These are phyloP conservation scores for Colletotrichum sidae DNA, from an alignment of 2,329 filamentous ascomycete genomes.

Conservation along the genomic window DNA sequence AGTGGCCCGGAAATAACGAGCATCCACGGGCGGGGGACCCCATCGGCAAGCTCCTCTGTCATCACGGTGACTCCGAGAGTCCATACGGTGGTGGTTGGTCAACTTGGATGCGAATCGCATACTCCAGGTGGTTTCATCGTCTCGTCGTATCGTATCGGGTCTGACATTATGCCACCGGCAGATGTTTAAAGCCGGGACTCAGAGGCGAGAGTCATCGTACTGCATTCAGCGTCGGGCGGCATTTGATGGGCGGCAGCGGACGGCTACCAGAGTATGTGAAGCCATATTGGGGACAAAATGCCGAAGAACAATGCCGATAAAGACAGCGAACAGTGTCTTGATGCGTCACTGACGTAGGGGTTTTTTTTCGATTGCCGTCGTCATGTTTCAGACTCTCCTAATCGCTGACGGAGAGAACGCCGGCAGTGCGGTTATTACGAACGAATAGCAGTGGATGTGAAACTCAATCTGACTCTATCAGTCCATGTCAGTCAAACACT, in stretches of 20 bases:
- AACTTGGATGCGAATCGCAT: no score
- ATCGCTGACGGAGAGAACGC: constrained; percentile 24
- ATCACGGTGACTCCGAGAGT: constrained; percentile 37
- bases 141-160: not conserved
- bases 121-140: constrained; percentile 7
- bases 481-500: constrained; percentile 13
- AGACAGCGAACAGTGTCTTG: not conserved
- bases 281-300: no score
- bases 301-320: not conserved
- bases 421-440: not conserved
- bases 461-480: constrained; percentile 9
- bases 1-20: constrained; percentile 29
- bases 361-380: constrained; percentile 22
- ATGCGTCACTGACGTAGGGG: not conserved
- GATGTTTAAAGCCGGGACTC: not conserved
- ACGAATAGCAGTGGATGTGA: not conserved
- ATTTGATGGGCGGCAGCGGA: no score
- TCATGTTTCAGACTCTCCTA: constrained; percentile 24
- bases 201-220: no score
- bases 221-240: no score
- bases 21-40: constrained; percentile 19
- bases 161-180: constrained; percentile 1
- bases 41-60: constrained; percentile 33
- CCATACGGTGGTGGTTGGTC: constrained; percentile 11
- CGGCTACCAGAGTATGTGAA: no score